Evolutionary conservation across 1,284 basidiomycete genomes (phyloP), one percentile per base, ranked within the genome.

Genomic region (Papiliotrema laurentii): DNA sequence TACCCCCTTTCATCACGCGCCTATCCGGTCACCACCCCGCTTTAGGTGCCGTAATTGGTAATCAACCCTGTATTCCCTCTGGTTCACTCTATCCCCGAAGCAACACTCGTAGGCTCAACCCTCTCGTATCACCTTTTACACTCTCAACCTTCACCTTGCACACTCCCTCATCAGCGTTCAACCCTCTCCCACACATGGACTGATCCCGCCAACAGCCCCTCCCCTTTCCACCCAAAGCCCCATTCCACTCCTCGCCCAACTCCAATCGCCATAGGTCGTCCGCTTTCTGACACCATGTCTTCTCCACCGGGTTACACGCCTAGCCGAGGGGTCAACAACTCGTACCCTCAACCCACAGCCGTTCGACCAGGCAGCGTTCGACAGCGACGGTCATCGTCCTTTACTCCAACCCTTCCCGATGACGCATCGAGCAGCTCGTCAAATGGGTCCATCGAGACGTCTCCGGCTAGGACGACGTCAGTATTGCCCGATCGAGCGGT

Each of bases 321-420:
- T 19, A 18, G 13, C 24, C 25, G 28, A 42, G 7, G 40, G 40
- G 25, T 22, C 40, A 27, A 18, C 16, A 26, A 42, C 6, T 4
- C 30, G 3, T 44, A 44, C 31, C n/a, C 27, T 22, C 43, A 44
- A 22, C 28, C 39, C 18, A 25, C 10, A 9, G 9, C 33, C 33
- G 13, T n/a, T 33, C 30, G 43, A 33, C 43, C 28, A 4, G 43
- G n/a, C 33, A 34, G 39, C 33, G 46, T 48, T 22, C 22, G 47
- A 14, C 34, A 48, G 16, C 27, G 47, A 16, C 41, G 43, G 27
- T 48, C 47, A 24, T 22, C 47, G 11, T 42, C 47, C 14, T 42
- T 48, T 22, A 34, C 40, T 18, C 45, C 36, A 5, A 47, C 40
- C 26, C n/a, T 7, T n/a, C 26, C 36, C 28, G 27, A 40, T 26